Evolutionary conservation across 2,329 filamentous ascomycete genomes (phyloP).

Genomic region (Aspergillus hortae): DNA sequence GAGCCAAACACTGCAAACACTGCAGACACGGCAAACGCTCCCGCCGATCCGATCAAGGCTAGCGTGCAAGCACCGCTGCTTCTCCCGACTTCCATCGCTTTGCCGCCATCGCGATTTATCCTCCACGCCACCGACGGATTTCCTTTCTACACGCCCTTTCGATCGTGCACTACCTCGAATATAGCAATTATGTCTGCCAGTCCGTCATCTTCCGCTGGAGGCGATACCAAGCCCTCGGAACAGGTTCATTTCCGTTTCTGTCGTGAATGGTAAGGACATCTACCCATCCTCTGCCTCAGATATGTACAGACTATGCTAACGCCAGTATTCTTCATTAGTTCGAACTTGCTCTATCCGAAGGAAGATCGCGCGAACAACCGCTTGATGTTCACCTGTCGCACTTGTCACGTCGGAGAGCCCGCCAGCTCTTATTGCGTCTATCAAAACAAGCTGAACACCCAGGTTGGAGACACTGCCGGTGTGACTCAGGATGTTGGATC

Average conservation of each 20-base stretch:
- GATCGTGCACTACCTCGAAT: background rate
- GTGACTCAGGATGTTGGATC: constrained; percentile 96
- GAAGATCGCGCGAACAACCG: constrained; percentile 81
- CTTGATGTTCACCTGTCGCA: constrained; percentile 93
- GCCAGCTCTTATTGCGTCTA: constrained; percentile 89
- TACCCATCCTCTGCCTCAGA: constrained; percentile 8
- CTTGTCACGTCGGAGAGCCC: constrained; percentile 85
- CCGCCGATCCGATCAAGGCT: constrained; percentile 9
- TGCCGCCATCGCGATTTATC: background rate
- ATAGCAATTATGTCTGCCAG: constrained; percentile 36
- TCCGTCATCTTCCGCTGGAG: constrained; percentile 39
- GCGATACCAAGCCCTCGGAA: constrained; percentile 48
- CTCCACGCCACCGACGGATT: too few species aligned
- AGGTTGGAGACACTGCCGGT: constrained; percentile 90
- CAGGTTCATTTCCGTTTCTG: constrained; percentile 98
- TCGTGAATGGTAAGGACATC: constrained; percentile 72
- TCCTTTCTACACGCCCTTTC: too few species aligned
- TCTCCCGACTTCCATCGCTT: constrained; percentile 15
- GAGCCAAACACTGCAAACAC: constrained; percentile 15
- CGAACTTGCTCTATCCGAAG: constrained; percentile 96
- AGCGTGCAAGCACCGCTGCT: constrained; percentile 8
- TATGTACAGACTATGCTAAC: background rate
- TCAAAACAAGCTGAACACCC: constrained; percentile 88
- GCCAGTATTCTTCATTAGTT: constrained; percentile 48
- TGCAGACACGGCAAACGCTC: constrained; percentile 13